These are phyloP conservation scores for Pseudopyricularia cyperi DNA, from an alignment of 2,329 filamentous ascomycete genomes.

Conservation along the genomic window DNA sequence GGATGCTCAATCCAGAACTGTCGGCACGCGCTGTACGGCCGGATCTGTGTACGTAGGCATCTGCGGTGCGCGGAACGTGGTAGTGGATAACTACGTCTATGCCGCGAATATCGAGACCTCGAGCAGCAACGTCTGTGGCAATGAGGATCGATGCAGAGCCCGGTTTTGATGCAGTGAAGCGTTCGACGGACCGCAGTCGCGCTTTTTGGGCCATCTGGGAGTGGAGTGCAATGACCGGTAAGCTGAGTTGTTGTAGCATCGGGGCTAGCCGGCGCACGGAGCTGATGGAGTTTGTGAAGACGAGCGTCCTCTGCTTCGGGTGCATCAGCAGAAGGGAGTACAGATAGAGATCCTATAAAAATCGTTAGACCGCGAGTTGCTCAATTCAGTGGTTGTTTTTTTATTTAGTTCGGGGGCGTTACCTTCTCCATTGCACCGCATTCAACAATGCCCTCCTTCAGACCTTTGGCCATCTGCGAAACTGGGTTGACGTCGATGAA, in stretches of 20 bases:
- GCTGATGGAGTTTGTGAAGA: constrained; percentile 94
- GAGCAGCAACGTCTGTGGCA: constrained; percentile 85
- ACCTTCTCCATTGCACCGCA: constrained; percentile 90
- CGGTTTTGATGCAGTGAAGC: constrained; percentile 56
- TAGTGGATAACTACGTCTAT: constrained; percentile 91
- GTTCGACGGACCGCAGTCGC: constrained; percentile 80
- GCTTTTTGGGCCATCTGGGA: constrained; percentile 96
- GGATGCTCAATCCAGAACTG: constrained; percentile 64
- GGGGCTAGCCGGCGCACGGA: constrained; percentile 78
- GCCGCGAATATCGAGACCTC: constrained; percentile 83
- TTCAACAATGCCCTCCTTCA: constrained; percentile 85
- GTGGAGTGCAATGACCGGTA: constrained; percentile 68
- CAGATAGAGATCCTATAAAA: constrained; percentile 66
- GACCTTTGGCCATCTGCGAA: constrained; percentile 72
- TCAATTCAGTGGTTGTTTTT: no score
- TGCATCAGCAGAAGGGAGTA: constrained; percentile 80
- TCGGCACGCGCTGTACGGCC: constrained; percentile 83
- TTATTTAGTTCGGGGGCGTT: constrained; percentile 4
- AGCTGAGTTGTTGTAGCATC: constrained; percentile 67
- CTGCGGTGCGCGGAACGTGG: constrained; percentile 81
- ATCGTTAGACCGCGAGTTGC: constrained; percentile 8
- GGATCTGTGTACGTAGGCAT: constrained; percentile 90
- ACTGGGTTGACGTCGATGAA: constrained; percentile 88
- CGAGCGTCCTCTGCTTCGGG: constrained; percentile 64
- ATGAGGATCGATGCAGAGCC: constrained; percentile 56